Conservation (phyloP, 2,329 filamentous ascomycete species). For the Phaeosphaeriaceae sp. region DNA sequence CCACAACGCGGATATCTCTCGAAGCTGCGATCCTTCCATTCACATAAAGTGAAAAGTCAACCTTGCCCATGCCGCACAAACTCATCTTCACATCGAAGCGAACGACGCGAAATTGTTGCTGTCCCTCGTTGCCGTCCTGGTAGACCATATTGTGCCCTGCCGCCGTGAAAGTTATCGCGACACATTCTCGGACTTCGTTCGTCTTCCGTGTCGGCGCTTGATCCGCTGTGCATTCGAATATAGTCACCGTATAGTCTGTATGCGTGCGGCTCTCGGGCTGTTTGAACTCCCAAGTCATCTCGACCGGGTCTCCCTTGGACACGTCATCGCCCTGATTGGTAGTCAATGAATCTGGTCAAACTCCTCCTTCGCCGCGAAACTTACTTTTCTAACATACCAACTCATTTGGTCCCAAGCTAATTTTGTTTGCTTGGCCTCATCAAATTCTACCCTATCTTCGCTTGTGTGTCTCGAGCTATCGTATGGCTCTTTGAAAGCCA, state of each 20-base stretch:
- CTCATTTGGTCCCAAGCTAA: slow-evolving; percentile 13
- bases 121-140: background rate
- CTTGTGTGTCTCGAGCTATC: slow-evolving; percentile 8
- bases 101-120: background rate
- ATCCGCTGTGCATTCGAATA: slow-evolving; percentile 7
- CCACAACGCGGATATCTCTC: background rate
- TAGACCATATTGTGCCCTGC: background rate
- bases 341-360: background rate
- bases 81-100: background rate
- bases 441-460: slow-evolving; percentile 8
- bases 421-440: slow-evolving; percentile 2
- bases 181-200: slow-evolving; percentile 6
- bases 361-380: background rate
- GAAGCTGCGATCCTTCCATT: background rate
- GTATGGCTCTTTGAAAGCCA: slow-evolving; percentile 11
- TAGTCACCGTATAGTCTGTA: slow-evolving; percentile 1
- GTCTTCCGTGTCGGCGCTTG: slow-evolving; percentile 5
- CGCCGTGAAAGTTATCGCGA: slow-evolving; percentile 5
- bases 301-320: slow-evolving; percentile 8
- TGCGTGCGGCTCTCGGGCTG: slow-evolving; percentile 3
- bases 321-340: slow-evolving; percentile 9
- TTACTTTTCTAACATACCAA: slow-evolving; percentile 14
- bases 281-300: slow-evolving; percentile 8
- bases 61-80: slow-evolving; percentile 9
- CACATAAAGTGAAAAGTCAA: slow-evolving; percentile 10